These are phyloP conservation scores for Protostelium mycophagum DNA, from an alignment of 78 protist species.

Conservation along the genomic window DNA sequence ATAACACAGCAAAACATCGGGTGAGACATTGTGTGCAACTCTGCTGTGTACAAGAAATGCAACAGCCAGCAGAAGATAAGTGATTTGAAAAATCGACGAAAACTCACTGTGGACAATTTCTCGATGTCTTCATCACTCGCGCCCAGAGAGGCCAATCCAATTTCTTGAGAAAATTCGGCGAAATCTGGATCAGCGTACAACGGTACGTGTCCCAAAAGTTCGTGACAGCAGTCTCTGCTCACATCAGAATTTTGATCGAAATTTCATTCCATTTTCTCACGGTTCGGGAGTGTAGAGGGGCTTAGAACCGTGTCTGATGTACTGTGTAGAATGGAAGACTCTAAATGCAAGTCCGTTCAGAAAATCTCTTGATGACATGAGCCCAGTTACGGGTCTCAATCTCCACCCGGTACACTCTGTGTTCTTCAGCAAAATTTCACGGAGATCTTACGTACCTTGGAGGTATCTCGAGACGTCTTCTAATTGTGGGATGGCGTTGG, in stretches of 20 bases:
- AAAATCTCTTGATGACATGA: slow-evolving; percentile 88
- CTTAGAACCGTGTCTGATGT: slow-evolving; percentile 85
- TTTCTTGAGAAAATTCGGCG: slow-evolving; percentile 89
- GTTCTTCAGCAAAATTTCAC: not conserved
- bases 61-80: not conserved
- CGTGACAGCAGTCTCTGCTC: slow-evolving; percentile 81
- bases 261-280: not conserved
- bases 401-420: slow-evolving; percentile 81
- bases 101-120: slow-evolving; percentile 64
- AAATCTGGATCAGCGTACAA: slow-evolving; percentile 90
- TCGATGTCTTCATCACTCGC: slow-evolving; percentile 87
- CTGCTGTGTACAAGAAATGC: not conserved
- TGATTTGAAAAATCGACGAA: not conserved
- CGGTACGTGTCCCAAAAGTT: slow-evolving; percentile 95
- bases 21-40: not conserved
- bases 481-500: slow-evolving; percentile 73
- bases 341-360: slow-evolving; percentile 92
- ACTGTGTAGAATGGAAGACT: slow-evolving; percentile 92
- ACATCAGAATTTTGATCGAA: not conserved
- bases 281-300: slow-evolving; percentile 98
- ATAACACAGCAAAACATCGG: not conserved
- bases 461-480: slow-evolving; percentile 65
- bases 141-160: slow-evolving; percentile 92
- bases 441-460: slow-evolving; percentile 4
- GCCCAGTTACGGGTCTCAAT: slow-evolving; percentile 89